A percentile compares a stretch with the other conserved stretches of the same genome.
Evolutionary conservation across 106 monocot species (phyloP).

Genomic region (Cymbidium sinense): DNA sequence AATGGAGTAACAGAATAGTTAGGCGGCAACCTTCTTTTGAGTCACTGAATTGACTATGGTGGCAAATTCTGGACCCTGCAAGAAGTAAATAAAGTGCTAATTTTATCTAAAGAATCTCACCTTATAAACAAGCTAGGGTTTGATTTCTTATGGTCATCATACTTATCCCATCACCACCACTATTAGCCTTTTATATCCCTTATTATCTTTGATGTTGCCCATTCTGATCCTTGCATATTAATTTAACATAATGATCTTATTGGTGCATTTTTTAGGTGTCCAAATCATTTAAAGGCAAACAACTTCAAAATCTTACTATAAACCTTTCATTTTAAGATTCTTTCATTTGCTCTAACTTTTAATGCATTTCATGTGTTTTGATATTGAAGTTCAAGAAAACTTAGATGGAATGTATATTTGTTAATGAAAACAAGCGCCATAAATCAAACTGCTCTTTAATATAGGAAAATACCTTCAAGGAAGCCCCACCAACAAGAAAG

Average conservation of each 20-base stretch:
- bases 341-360: no score
- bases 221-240: no score
- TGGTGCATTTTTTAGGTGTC: no score
- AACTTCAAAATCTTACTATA: no score
- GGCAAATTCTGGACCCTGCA: constrained; percentile 10
- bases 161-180: background rate
- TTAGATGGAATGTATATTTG: background rate
- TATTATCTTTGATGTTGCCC: no score
- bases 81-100: background rate
- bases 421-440: background rate
- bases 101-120: background rate
- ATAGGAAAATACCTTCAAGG: constrained; percentile 19
- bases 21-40: constrained; percentile 5
- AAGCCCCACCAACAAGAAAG: constrained; percentile 29
- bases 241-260: no score
- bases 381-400: background rate
- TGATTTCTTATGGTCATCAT: background rate
- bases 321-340: no score
- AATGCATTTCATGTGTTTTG: background rate
- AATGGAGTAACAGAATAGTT: background rate
- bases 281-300: no score
- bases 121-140: background rate
- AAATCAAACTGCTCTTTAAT: no score
- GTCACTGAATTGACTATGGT: constrained; percentile 6
- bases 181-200: background rate